Conservation (phyloP, 116 monocot genomes). For the Thalassia testudinum region DNA sequence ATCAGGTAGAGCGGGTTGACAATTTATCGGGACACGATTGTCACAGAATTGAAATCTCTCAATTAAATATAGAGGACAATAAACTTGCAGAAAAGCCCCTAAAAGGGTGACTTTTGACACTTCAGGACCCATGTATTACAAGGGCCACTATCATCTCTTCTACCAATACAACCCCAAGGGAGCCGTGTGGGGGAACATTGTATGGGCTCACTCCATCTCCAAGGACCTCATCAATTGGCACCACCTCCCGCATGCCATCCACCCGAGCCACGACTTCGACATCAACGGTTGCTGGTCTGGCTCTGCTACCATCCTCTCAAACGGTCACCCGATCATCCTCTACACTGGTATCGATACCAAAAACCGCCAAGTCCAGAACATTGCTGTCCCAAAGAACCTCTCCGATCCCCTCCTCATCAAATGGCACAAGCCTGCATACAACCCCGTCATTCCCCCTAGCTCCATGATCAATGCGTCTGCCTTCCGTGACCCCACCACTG, state of each 20-base stretch:
- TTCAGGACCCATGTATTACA: conserved; percentile 65
- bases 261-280: conserved; percentile 37
- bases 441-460: conserved; percentile 18
- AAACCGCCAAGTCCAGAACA: conserved; percentile 18
- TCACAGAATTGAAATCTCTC: too few species aligned
- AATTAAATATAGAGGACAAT: too few species aligned
- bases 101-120: too few species aligned
- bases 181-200: conserved; percentile 60
- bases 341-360: conserved; percentile 24
- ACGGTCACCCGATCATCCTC: conserved; percentile 15
- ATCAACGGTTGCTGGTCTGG: conserved; percentile 76
- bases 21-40: too few species aligned
- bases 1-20: too few species aligned
- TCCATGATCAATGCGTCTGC: conserved; percentile 1
- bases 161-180: conserved; percentile 69
- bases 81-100: too few species aligned
- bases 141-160: conserved; percentile 69
- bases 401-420: conserved; percentile 15
- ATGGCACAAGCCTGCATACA: conserved; percentile 19
- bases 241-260: conserved; percentile 23
- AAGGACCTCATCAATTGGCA: conserved; percentile 59
- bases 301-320: conserved; percentile 48
- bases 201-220: conserved; percentile 60
- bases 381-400: conserved; percentile 20
- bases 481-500: conserved; percentile 30